Base-by-base conservation (phyloP, 2,329 filamentous ascomycete genomes). In the Niveomyces coronatus region DNA sequence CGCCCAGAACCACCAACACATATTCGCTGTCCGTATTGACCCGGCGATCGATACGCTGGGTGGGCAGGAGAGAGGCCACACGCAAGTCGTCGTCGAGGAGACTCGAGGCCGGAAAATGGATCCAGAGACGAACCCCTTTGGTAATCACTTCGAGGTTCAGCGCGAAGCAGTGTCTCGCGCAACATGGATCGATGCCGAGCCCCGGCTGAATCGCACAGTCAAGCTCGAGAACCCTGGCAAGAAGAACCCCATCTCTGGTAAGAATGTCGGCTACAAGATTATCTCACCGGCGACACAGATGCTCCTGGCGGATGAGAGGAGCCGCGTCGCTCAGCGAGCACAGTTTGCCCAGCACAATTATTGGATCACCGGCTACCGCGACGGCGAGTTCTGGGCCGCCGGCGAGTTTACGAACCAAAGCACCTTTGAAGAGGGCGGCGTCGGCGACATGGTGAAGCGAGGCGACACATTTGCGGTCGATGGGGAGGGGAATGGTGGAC, bases 1-100 rank as follows among this genome's bases (percentile, higher is more conserved):
- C 2, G 80, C 79, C 0, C 76, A 76, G 43, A 77, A 82, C 53
- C 77, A 85, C 46, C 80, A 85, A 52, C 80, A 85, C 56, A 66
- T 84, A 30, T 83, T 85, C 52, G 70, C 65, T 17, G 57, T 76
- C 29, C 68, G 79, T 1, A 71, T 84, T 34, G 79, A 85, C 47
- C 77, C 79, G 0, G 72, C 72, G 8, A 67, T 82, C 27, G 76
- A 81, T 45, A 53, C 45, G 18, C 62, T 48, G 44, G 46, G 45
- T 60, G 67, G 17, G 48, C 33, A 48, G 43, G 44, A 45, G 60
- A 67, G 16, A 47, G 69, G 49, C 49, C 54, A 62, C 3, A 79
- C 77, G 44, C 68, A 66, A 0, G 55, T 79, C 5, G 54, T 61
- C 0, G 52, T 62, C 8, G 57, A 63, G 24, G 62, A 67, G 49